A percentile compares a stretch with the other conserved stretches of the same genome.
Evolutionary conservation across 1,139 yeast genomes (phyloP).

Genomic region (Yamadazyma triangularis): DNA sequence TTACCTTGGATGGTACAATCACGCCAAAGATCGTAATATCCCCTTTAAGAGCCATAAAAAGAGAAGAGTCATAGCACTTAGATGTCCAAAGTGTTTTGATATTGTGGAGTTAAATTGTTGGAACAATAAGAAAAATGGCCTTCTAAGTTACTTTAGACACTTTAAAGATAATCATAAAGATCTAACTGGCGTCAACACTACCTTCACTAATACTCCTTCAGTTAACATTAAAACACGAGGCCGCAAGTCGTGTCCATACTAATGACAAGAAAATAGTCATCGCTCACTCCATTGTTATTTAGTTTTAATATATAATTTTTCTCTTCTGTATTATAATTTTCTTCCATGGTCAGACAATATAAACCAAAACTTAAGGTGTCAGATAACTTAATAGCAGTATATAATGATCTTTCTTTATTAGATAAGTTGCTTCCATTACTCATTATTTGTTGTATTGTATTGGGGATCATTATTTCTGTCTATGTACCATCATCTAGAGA

Average conservation of each 20-base stretch:
- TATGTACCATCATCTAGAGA: constrained; percentile 26
- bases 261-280: too few relatives aligned
- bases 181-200: neutral
- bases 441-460: constrained; percentile 23
- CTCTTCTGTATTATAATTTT: neutral
- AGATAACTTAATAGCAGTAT: neutral
- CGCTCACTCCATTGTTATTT: too few relatives aligned
- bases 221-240: neutral
- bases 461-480: constrained; percentile 29
- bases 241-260: too few relatives aligned
- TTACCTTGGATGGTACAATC: neutral
- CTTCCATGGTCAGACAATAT: too few relatives aligned
- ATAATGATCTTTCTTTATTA: constrained; percentile 12
- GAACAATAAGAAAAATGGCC: constrained; percentile 10
- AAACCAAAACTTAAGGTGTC: neutral
- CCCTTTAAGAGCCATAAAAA: constrained; percentile 1
- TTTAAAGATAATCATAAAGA: constrained; percentile 9
- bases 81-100: constrained; percentile 12
- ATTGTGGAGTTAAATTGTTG: constrained; percentile 12
- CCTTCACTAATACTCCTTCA: neutral
- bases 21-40: neutral
- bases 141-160: constrained; percentile 13
- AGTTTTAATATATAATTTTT: too few relatives aligned
- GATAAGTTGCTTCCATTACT: constrained; percentile 25
- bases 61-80: constrained; percentile 10